phyloP scores from a whole-genome alignment of 441 rosid species.

The Pelargonium myrrhifolium region DNA sequence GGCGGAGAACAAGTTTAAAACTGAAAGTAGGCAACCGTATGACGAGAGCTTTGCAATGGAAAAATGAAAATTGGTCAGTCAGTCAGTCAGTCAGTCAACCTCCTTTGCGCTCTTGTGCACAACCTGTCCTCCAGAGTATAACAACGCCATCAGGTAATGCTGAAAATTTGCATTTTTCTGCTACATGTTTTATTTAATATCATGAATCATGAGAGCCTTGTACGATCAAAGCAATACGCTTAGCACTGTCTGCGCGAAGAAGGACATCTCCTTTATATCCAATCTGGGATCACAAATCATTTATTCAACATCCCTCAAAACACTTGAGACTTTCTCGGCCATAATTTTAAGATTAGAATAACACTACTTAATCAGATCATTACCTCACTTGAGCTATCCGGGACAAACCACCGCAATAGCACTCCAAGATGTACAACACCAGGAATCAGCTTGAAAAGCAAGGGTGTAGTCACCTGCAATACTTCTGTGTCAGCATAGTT shows the following conservation, averaged over 20 bases:
- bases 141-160: conserved; percentile 56
- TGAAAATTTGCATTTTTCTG: conserved; percentile 37
- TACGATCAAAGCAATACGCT: conserved; percentile 76
- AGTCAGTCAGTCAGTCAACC: conserved; percentile 26
- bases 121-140: conserved; percentile 56
- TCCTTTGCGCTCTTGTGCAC: conserved; percentile 47
- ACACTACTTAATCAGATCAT: neutral
- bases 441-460: conserved; percentile 91
- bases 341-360: neutral
- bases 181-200: conserved; percentile 39
- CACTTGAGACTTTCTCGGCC: neutral
- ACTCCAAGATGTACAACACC: conserved; percentile 86
- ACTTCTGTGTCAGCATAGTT: neutral
- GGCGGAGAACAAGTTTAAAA: conserved; percentile 12
- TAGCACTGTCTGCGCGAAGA: conserved; percentile 79
- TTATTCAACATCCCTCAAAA: neutral
- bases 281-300: conserved; percentile 62
- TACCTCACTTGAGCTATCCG: conserved; percentile 70
- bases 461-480: conserved; percentile 84
- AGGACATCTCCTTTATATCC: conserved; percentile 86
- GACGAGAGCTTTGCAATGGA: conserved; percentile 24
- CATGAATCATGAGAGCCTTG: conserved; percentile 93
- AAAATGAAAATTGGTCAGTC: conserved; percentile 7
- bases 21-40: conserved; percentile 14
- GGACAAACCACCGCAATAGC: conserved; percentile 86